A percentile compares a stretch with the other conserved stretches of the same genome.
Conservation (phyloP, 768 basidiomycete species). For the Hebeloma cylindrosporum region DNA sequence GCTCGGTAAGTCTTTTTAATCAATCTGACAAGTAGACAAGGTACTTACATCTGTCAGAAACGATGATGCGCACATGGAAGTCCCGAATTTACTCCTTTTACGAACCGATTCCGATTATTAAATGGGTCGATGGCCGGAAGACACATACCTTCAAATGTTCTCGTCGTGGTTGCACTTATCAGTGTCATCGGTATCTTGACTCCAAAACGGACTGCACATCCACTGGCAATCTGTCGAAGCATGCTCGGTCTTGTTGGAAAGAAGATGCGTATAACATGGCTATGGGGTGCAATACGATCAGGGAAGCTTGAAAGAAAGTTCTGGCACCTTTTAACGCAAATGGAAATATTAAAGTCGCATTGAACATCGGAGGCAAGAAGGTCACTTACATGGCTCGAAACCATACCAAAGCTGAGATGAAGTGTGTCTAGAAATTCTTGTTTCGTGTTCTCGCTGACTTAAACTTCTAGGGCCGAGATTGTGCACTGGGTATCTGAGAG, state of each 20-base stretch:
- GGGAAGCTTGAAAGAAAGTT: constrained; percentile 6
- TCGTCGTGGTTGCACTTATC: constrained; percentile 18
- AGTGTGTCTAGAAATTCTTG: no score
- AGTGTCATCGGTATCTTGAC: constrained; percentile 4
- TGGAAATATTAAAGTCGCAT: constrained; percentile 27
- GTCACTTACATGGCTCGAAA: constrained; percentile 30
- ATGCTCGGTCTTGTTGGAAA: no score
- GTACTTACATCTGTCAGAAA: constrained; percentile 11
- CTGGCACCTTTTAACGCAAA: constrained; percentile 7
- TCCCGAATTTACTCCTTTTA: constrained; percentile 38
- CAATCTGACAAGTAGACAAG: no score
- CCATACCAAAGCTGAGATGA: constrained; percentile 24
- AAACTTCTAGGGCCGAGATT: no score
- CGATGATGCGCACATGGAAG: constrained; percentile 29
- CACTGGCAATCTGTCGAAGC: constrained; percentile 31
- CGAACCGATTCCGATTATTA: constrained; percentile 19
- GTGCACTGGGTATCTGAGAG: no score
- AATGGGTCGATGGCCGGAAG: constrained; percentile 18
- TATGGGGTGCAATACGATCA: constrained; percentile 14
- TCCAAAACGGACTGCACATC: constrained; percentile 25
- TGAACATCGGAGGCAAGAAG: constrained; percentile 28
- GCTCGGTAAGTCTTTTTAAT: no score
- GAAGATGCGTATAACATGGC: constrained; percentile 29
- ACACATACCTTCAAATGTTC: constrained; percentile 31
- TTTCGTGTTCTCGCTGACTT: no score